Evolutionary conservation across 345 rosid genomes (phyloP).

Genomic region (Sonneratia caseolaris): DNA sequence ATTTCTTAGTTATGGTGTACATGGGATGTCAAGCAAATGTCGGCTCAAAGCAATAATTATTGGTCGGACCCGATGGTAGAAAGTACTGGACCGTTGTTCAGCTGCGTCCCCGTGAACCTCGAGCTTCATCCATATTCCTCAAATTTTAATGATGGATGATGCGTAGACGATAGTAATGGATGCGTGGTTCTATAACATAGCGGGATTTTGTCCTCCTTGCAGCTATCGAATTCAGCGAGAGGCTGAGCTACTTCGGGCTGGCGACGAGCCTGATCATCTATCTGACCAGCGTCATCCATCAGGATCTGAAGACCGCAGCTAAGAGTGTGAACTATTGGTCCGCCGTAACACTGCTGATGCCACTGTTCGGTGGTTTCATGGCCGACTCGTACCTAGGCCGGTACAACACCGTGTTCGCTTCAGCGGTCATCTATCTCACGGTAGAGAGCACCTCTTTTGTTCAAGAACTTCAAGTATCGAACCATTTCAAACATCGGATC

Average conservation of each 20-base stretch:
- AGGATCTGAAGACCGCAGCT: conserved; percentile 77
- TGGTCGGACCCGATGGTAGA: no score
- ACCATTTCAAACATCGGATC: no score
- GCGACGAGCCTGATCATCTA: conserved; percentile 80
- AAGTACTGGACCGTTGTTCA: no score
- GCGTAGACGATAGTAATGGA: no score
- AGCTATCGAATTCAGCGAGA: conserved; percentile 92
- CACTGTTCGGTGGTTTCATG: conserved; percentile 77
- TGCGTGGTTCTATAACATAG: no score
- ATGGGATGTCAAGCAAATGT: no score
- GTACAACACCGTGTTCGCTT: conserved; percentile 47
- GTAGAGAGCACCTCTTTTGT: conserved; percentile 18
- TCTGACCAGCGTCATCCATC: conserved; percentile 68
- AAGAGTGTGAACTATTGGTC: conserved; percentile 81
- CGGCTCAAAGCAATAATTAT: no score
- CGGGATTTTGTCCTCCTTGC: conserved; percentile 2
- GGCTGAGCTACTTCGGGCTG: conserved; percentile 83
- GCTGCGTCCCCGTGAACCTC: no score
- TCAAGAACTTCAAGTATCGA: no score
- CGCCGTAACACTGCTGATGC: conserved; percentile 88
- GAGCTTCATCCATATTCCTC: no score
- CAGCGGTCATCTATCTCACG: conserved; percentile 53
- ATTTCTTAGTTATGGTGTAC: no score
- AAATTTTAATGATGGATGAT: no score
- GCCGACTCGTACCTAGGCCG: conserved; percentile 91